Percentiles rank a stretch among this genome's conserved stretches.
Conservation (phyloP, 768 basidiomycete genomes). For the Trametes cubensis region DNA sequence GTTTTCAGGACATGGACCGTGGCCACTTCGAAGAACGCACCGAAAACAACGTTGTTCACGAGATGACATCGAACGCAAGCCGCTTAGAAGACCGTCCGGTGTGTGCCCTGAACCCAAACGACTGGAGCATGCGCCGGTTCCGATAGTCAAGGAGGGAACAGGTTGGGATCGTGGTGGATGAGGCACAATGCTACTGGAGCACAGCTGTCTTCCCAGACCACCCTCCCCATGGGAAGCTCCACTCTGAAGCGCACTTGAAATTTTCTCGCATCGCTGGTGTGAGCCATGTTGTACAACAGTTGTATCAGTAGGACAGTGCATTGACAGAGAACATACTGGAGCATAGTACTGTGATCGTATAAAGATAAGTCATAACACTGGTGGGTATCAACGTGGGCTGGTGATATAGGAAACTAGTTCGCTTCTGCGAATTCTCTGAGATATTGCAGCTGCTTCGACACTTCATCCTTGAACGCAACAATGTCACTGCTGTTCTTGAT, state of each 20-base stretch:
- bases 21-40: background rate
- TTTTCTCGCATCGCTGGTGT: slow-evolving; percentile 2
- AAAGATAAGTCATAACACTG: slow-evolving; percentile 3
- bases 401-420: slow-evolving; percentile 32
- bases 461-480: slow-evolving; percentile 77
- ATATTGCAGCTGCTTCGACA: slow-evolving; percentile 69
- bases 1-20: slow-evolving; percentile 1
- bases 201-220: background rate
- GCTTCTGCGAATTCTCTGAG: slow-evolving; percentile 70
- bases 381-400: background rate
- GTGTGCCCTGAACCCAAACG: background rate
- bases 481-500: slow-evolving; percentile 86
- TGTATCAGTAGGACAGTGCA: background rate
- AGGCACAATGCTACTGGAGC: too few relatives aligned
- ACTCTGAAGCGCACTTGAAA: background rate
- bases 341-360: slow-evolving; percentile 3
- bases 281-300: slow-evolving; percentile 10
- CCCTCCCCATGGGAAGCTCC: background rate
- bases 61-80: background rate
- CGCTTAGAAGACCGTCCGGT: background rate
- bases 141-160: slow-evolving; percentile 1
- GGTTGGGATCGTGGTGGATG: background rate
- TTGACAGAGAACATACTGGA: background rate
- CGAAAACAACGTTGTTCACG: background rate
- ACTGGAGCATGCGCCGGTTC: slow-evolving; percentile 4